phyloP scores from a whole-genome alignment of 352 stramenopile species.

The Blastocystis sp. region DNA sequence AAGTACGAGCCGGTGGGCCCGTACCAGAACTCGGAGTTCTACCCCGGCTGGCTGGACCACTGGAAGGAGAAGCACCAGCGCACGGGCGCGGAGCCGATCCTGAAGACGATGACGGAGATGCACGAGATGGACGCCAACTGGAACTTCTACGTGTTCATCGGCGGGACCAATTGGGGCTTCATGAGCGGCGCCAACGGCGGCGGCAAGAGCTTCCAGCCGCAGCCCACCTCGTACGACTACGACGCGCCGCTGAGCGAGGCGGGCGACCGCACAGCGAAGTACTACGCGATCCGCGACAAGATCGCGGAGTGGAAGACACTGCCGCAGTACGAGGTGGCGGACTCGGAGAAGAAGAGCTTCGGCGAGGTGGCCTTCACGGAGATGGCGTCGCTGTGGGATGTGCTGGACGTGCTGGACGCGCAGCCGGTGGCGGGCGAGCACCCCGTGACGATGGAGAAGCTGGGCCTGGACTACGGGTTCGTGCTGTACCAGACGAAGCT shows the following conservation, averaged over 20 bases:
- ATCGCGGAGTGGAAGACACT: slow-evolving; percentile 32
- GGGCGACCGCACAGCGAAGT: slow-evolving; percentile 53
- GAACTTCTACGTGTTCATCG: slow-evolving; percentile 74
- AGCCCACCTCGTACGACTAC: slow-evolving; percentile 73
- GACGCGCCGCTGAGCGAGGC: slow-evolving; percentile 71
- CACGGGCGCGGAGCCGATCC: slow-evolving; percentile 49
- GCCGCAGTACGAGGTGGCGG: slow-evolving; percentile 12
- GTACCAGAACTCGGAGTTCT: slow-evolving; percentile 72
- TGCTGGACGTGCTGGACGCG: neutral
- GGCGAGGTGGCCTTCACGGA: slow-evolving; percentile 6
- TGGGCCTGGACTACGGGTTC: slow-evolving; percentile 70
- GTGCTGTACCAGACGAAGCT: slow-evolving; percentile 62
- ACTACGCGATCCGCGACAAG: slow-evolving; percentile 52
- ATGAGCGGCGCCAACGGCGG: slow-evolving; percentile 71
- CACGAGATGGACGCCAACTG: slow-evolving; percentile 65
- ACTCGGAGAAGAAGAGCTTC: slow-evolving; percentile 26
- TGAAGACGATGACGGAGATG: slow-evolving; percentile 69
- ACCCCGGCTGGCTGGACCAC: slow-evolving; percentile 72
- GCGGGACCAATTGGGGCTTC: slow-evolving; percentile 74
- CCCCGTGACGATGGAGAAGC: slow-evolving; percentile 57
- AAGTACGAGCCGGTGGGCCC: slow-evolving; percentile 70
- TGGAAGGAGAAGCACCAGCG: slow-evolving; percentile 70
- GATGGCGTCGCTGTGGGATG: slow-evolving; percentile 19
- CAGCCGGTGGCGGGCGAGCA: slow-evolving; percentile 8
- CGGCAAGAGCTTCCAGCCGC: slow-evolving; percentile 40